Conservation (phyloP, 306 rosid genomes). For the Pyrus pyrifolia region DNA sequence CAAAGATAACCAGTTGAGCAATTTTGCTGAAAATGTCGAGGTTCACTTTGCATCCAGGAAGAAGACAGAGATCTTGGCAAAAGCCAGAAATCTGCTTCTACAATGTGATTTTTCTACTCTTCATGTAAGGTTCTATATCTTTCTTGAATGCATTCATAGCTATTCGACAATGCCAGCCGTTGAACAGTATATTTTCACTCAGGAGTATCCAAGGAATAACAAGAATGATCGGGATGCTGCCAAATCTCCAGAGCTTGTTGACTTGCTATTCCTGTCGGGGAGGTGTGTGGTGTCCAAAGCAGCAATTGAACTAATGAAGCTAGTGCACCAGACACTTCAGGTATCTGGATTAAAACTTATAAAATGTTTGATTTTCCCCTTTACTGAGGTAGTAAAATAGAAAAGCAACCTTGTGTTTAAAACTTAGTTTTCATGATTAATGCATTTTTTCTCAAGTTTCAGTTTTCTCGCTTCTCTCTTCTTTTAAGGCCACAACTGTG, state of each 20-base stretch:
- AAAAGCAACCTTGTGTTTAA: not conserved
- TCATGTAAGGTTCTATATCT: slow-evolving; percentile 42
- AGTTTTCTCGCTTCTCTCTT: not conserved
- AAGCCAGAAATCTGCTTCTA: slow-evolving; percentile 75
- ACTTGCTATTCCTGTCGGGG: slow-evolving; percentile 75
- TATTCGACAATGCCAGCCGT: slow-evolving; percentile 15
- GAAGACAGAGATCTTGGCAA: slow-evolving; percentile 76
- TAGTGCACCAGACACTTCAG: slow-evolving; percentile 83
- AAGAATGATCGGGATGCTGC: slow-evolving; percentile 33
- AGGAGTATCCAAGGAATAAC: slow-evolving; percentile 56
- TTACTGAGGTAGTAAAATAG: not conserved
- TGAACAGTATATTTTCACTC: slow-evolving; percentile 18
- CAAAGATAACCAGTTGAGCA: slow-evolving; percentile 59
- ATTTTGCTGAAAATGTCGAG: slow-evolving; percentile 83
- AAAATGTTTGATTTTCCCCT: not conserved
- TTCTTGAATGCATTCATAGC: slow-evolving; percentile 6
- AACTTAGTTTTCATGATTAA: not conserved
- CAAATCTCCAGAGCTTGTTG: slow-evolving; percentile 48
- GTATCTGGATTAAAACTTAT: slow-evolving; percentile 26
- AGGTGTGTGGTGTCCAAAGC: slow-evolving; percentile 82
- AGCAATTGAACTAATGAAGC: slow-evolving; percentile 66
- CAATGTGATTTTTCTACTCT: slow-evolving; percentile 77
- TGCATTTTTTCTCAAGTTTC: not conserved
- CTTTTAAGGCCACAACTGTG: slow-evolving; percentile 1
- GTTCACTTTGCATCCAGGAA: slow-evolving; percentile 94